These are phyloP conservation scores for Graphiopsis chlorocephala DNA, from an alignment of 2,329 filamentous ascomycete genomes.

Conservation along the genomic window DNA sequence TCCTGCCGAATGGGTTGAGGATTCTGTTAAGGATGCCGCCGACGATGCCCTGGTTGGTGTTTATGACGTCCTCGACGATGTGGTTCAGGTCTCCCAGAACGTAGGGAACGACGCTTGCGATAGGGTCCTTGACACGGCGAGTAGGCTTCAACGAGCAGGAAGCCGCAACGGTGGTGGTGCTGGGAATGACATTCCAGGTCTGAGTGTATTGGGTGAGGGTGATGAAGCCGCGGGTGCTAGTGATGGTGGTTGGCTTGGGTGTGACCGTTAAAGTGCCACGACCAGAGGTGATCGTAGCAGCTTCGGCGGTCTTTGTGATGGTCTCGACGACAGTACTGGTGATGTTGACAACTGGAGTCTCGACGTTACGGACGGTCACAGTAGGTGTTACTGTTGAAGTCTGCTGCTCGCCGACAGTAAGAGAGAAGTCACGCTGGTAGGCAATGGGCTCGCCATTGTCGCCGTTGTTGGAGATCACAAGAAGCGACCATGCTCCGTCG, in stretches of 20 bases:
- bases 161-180: conserved; percentile 19
- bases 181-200: conserved; percentile 19
- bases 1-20: conserved; percentile 7
- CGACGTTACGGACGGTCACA: conserved; percentile 20
- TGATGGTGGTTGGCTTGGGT: conserved; percentile 21
- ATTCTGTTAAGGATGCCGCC: conserved; percentile 7
- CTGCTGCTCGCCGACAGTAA: conserved; percentile 37
- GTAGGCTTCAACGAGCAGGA: conserved; percentile 18
- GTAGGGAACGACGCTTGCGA: conserved; percentile 28
- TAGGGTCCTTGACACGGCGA: conserved; percentile 25
- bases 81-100: conserved; percentile 21
- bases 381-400: conserved; percentile 31
- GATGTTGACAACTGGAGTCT: conserved; percentile 27
- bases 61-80: conserved; percentile 13
- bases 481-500: conserved; percentile 45
- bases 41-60: not conserved
- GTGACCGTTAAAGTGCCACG: conserved; percentile 22
- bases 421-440: conserved; percentile 42
- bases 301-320: conserved; percentile 29
- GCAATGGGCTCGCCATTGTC: conserved; percentile 42
- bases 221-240: conserved; percentile 23
- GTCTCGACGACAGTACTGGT: conserved; percentile 27
- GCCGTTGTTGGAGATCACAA: conserved; percentile 45
- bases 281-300: conserved; percentile 20
- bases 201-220: conserved; percentile 28